Conservation (phyloP, 257 asterid species). For the Penstemon newberryi region DNA sequence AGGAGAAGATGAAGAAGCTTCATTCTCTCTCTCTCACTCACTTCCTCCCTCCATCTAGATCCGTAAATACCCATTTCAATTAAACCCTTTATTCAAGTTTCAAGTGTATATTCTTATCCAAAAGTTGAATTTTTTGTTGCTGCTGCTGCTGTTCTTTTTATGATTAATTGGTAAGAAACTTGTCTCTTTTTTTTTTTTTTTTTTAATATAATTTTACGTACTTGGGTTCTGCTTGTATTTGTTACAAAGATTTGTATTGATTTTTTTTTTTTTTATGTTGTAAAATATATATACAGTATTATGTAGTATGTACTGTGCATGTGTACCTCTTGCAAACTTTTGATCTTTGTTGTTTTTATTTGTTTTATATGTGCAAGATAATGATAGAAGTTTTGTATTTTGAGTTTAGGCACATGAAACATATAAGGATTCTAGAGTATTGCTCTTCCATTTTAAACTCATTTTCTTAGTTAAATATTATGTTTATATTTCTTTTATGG, state of each 20-base stretch:
- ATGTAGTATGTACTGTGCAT: constrained; percentile 17
- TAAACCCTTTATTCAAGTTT: not conserved
- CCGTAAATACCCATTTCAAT: constrained; percentile 38
- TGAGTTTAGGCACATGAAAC: constrained; percentile 41
- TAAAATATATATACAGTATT: too few relatives aligned
- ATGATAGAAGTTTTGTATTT: constrained; percentile 21
- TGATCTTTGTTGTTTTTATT: constrained; percentile 32
- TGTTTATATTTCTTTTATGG: not conserved
- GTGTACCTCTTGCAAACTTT: constrained; percentile 15
- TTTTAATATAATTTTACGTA: not conserved
- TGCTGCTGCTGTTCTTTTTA: constrained; percentile 25
- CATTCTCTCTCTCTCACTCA: constrained; percentile 31
- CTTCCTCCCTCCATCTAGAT: constrained; percentile 58
- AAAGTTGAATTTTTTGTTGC: constrained; percentile 4
- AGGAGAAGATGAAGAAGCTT: constrained; percentile 37
- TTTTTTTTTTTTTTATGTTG: not conserved
- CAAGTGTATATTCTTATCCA: too few relatives aligned
- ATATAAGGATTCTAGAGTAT: constrained; percentile 19
- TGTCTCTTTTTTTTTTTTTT: not conserved
- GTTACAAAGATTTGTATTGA: not conserved
- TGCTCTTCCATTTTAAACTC: constrained; percentile 2
- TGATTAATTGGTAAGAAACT: constrained; percentile 35
- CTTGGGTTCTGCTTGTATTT: constrained; percentile 14
- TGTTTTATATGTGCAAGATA: constrained; percentile 8
- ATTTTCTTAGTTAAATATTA: not conserved